Base-by-base conservation (phyloP, 352 stramenopile genomes). In the Pythium dissimile region DNA sequence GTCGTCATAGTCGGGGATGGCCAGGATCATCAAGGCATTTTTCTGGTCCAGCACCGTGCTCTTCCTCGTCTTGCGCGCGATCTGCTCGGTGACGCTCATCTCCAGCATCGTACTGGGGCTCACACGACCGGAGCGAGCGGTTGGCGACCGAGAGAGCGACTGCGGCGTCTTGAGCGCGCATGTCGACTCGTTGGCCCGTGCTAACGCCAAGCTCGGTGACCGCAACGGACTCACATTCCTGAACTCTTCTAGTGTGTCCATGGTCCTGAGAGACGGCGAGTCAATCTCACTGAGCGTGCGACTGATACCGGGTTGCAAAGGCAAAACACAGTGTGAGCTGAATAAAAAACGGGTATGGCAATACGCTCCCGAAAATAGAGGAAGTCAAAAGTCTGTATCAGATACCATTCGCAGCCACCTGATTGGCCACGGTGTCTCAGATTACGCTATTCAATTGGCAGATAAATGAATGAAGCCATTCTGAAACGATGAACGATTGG, bases 1-100 rank as follows among this genome's bases (percentile, higher is more conserved):
- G 56, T 88, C 77, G 53, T 88, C 80, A 55, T 88, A 88, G 58
- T 90, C 80, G 0, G 80, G 77, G 24, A 90, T 90, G 20, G 80
- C 80, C 53, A 90, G 73, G 38, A 87, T 70, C 57, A 84, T 54
- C 26, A 90, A 52, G 18, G 80, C 77, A 43, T 88, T 88, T 62
- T 88, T 88, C 32, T 76, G 72, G 54, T 87, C 67, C 4, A 90
- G 72, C 23, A 90, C 80, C 0, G 75, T 85, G 16, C 77, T 88
- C 50, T 90, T 88, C 47, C 75, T 68, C 1, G 76, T 78, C 43
- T 84, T 74, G 20, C 75, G 64, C 5, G 80, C 80, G 28, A 90
- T 87, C 28, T 90, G 80, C 59, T 90, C 80, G 7, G 76, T 86
- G 34, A 81, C 47, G 37, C 70, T 86, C 80, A 90, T 88, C 62